Percentiles rank a stretch among this genome's conserved stretches.
Conservation (phyloP, 257 asterid genomes). For the Paraleonurus japonicus region DNA sequence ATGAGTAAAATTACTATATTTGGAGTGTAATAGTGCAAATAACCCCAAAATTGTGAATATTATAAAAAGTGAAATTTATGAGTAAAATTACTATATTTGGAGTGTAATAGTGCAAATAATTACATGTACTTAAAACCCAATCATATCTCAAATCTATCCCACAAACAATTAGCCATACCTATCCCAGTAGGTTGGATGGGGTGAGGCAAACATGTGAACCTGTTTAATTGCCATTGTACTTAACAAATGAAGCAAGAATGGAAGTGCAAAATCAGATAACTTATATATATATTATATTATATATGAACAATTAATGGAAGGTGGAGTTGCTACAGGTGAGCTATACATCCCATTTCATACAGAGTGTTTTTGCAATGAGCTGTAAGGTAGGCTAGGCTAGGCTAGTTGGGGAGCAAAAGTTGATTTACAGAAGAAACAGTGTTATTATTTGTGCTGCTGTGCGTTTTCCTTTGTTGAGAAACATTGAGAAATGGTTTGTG, state of each 20-base stretch:
- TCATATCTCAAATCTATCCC: no score
- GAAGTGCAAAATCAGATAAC: not conserved
- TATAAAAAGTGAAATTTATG: no score
- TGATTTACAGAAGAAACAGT: constrained; percentile 35
- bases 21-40: no score
- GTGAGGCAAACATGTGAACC: no score
- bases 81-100: no score
- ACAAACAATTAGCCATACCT: no score
- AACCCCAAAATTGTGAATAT: no score
- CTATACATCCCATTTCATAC: constrained; percentile 27
- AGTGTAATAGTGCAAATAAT: no score
- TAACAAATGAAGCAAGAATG: not conserved
- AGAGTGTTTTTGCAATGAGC: constrained; percentile 3
- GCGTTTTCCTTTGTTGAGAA: constrained; percentile 32
- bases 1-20: no score
- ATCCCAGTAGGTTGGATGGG: no score
- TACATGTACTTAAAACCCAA: no score
- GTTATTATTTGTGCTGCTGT: constrained; percentile 31
- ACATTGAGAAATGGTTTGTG: constrained; percentile 46
- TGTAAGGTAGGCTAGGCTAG: not conserved
- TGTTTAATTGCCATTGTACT: not conserved
- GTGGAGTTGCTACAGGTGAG: constrained; percentile 24
- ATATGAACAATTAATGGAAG: constrained; percentile 41
- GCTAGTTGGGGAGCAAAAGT: constrained; percentile 28
- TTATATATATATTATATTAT: not conserved